Conservation (phyloP, 495 filamentous ascomycete species). For the Hypoxylon fragiforme region DNA sequence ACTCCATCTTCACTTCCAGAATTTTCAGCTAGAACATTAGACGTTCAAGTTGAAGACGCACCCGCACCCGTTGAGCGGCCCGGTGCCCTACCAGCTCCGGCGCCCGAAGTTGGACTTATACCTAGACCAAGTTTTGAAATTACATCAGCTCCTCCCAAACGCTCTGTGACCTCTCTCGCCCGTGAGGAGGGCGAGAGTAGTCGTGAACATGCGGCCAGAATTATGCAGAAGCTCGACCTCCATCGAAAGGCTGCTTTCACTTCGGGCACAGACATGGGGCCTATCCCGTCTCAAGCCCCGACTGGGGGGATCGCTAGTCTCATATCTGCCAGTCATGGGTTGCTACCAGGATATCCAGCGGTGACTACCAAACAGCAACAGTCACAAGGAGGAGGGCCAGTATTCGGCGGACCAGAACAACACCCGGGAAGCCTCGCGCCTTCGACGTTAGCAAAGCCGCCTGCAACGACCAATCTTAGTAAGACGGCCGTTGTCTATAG, state of each 20-base stretch:
- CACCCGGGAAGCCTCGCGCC: conserved; percentile 73
- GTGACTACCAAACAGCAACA: conserved; percentile 33
- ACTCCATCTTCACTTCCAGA: conserved; percentile 85
- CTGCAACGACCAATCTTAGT: conserved; percentile 84
- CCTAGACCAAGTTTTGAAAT: conserved; percentile 76
- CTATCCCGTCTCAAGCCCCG: conserved; percentile 41
- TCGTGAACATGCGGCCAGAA: conserved; percentile 78
- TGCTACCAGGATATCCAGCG: conserved; percentile 62
- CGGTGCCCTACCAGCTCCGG: conserved; percentile 68
- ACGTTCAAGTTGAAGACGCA: conserved; percentile 63
- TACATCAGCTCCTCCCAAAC: conserved; percentile 47
- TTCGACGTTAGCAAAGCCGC: conserved; percentile 78
- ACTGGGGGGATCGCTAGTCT: conserved; percentile 82
- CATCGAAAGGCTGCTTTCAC: conserved; percentile 74
- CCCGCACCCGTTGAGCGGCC: conserved; percentile 34
- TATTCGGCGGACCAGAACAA: conserved; percentile 37
- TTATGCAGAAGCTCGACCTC: conserved; percentile 90
- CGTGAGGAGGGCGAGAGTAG: conserved; percentile 65
- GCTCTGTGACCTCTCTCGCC: conserved; percentile 48
- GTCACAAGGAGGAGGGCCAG: conserved; percentile 15
- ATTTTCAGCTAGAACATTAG: conserved; percentile 76
- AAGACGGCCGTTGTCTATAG: conserved; percentile 82
- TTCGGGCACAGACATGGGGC: conserved; percentile 39
- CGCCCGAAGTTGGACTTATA: conserved; percentile 57
- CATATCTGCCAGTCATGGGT: conserved; percentile 80